Base-by-base conservation (phyloP, 2,329 filamentous ascomycete genomes). In the Didymella segeticola region DNA sequence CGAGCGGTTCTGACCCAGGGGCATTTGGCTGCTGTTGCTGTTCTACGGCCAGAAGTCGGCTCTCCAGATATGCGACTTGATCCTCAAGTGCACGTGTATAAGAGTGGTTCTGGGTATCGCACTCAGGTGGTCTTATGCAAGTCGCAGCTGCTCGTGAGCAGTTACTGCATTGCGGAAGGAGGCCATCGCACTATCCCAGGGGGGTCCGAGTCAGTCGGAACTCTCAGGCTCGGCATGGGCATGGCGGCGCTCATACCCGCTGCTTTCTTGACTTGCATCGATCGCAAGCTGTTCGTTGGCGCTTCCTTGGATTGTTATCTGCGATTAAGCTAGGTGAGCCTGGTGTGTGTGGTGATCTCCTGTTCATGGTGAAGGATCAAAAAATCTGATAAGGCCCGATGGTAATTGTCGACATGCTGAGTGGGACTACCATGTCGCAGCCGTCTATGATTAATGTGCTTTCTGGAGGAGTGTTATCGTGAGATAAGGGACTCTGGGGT, bases 81-180 rank as follows among this genome's bases (percentile, higher is more conserved):
- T 60, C 49, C 31, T 60, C 57, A 5, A 57, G 53, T 22, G 57
- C 53, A 39, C 43, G 48, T 27, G 57, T 60, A 20, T 60, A 60
- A 4, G 49, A 49, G 29, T 31, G 36, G 19, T 39, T 46, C 36
- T 38, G 45, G 10, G 23, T 30, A 19, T 53, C 46, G 31, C 45
- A 49, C 9, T 55, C 46, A 17, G 51, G 56, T 20, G 56, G 51
- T 15, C 51, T 60, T 26, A 23, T 51, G 27, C 54, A 60, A 5
- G 22, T 47, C 9, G 47, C 23, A 11, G 43, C 43, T 20, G 50
- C 30, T 50, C 43, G 57, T 17, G 50, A 29, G 33, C 54, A 60
- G 30, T 60, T 60, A n/a, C 36, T 43, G 41, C 57, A 60, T 30
- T 49, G 43, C 11, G 54, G 54, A n/a, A 47, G 50, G 14, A 25